Evolutionary conservation across 495 filamentous ascomycete species (phyloP), one percentile per base, ranked within the genome.

Genomic region (Lophiotrema nucula): DNA sequence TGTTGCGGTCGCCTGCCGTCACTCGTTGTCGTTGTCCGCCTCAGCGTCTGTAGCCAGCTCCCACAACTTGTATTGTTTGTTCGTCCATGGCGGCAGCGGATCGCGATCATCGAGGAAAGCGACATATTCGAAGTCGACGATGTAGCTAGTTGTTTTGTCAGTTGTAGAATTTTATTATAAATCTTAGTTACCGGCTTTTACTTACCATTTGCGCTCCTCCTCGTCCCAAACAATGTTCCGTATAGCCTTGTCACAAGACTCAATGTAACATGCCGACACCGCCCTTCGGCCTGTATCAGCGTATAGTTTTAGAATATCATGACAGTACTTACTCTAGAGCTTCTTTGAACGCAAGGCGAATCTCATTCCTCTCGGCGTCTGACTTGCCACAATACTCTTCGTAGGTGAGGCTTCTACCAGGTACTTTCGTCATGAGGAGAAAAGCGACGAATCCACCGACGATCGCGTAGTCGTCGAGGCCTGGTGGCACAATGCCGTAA

Each of bases 391-490:
- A 52, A 23, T 25, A 45, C 5, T n/a, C 6, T 2, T 21, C 18
- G 38, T 25, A 2, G 12, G 8, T 12, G n/a, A 54, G 38, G 24
- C 6, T 19, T 43, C 25, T 18, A 12, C 50, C 50, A 8, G 39
- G 50, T n/a, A 54, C 23, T 28, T 54, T 54, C 19, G 50, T 54
- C 50, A 54, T 54, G 12, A 54, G 37, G 19, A 45, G 43, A 26
- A 35, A 44, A 22, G 16, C 18, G 37, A 44, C 23, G 13, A 4
- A 54, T 6, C 50, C 50, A 8, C 38, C 50, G 8, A 25, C 24
- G 19, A 54, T 45, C 39, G 18, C 50, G 6, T 19, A 1, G 16
- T 2, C 11, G 22, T 39, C 33, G 2, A 21, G 19, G 12, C 18
- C 48, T 10, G 16, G 16, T 3, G 12, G n/a, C 1, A 52, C 28